These are phyloP conservation scores for Fusarium denticulatum DNA, from an alignment of 2,329 filamentous ascomycete species.

Conservation along the genomic window DNA sequence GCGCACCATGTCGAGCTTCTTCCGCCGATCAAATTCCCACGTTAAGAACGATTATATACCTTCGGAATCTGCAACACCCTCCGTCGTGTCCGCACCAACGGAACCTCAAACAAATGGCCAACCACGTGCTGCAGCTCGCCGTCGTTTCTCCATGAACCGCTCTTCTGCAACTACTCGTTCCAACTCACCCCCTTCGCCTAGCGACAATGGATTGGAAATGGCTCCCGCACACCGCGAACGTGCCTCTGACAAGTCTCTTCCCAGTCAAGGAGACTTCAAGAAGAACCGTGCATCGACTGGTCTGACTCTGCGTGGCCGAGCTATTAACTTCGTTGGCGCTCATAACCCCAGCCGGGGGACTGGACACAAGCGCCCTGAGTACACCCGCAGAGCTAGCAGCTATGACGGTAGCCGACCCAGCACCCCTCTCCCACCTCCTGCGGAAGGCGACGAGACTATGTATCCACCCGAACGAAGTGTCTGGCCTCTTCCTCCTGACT, in stretches of 20 bases:
- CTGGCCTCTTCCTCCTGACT: conserved; percentile 71
- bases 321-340: conserved; percentile 58
- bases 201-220: conserved; percentile 56
- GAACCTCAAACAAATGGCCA: conserved; percentile 44
- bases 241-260: conserved; percentile 47
- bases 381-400: conserved; percentile 57
- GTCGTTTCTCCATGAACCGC: conserved; percentile 58
- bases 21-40: conserved; percentile 55
- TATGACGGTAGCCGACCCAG: conserved; percentile 54
- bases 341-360: conserved; percentile 34
- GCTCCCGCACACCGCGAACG: conserved; percentile 42
- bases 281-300: conserved; percentile 64
- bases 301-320: conserved; percentile 58
- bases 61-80: conserved; percentile 40
- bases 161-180: conserved; percentile 59
- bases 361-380: conserved; percentile 37
- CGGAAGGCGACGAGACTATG: conserved; percentile 41
- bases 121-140: conserved; percentile 44
- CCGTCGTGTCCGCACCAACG: conserved; percentile 39
- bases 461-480: conserved; percentile 57
- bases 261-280: conserved; percentile 58
- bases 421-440: conserved; percentile 30
- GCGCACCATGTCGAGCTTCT: conserved; percentile 61
- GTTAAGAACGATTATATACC: conserved; percentile 38
- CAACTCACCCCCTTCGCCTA: conserved; percentile 62